A percentile compares a stretch with the other conserved stretches of the same genome.
These are phyloP conservation scores for Heliocybe sulcata DNA, from an alignment of 1,284 basidiomycete species.

Conservation along the genomic window DNA sequence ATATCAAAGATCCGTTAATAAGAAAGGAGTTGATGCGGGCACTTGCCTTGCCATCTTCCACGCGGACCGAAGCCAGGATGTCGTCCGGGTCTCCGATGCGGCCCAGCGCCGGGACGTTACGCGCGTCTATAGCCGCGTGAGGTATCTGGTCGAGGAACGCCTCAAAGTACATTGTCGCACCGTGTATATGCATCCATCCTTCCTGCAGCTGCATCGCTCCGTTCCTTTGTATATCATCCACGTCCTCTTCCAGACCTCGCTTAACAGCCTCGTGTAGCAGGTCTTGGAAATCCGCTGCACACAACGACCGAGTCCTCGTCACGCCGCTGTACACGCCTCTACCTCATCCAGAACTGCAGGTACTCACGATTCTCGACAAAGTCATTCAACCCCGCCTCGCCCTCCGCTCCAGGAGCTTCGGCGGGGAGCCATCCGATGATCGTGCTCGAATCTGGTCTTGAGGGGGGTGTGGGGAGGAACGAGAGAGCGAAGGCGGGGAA, in stretches of 20 bases:
- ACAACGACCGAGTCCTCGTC: neutral
- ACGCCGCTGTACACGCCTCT: neutral
- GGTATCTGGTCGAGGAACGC: constrained; percentile 2
- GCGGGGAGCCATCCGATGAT: constrained; percentile 71
- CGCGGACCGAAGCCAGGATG: constrained; percentile 68
- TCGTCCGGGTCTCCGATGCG: constrained; percentile 76
- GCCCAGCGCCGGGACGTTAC: constrained; percentile 64
- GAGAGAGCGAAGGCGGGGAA: constrained; percentile 56
- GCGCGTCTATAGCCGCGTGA: constrained; percentile 38
- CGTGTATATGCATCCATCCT: constrained; percentile 83
- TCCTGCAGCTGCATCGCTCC: constrained; percentile 55
- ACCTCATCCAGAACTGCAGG: neutral
- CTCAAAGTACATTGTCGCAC: constrained; percentile 28
- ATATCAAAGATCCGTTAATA: neutral
- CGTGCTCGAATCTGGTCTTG: constrained; percentile 36
- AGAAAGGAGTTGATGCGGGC: neutral
- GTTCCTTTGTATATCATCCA: constrained; percentile 60
- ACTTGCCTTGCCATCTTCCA: constrained; percentile 59
- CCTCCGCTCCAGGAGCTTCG: constrained; percentile 23
- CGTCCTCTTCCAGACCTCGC: constrained; percentile 41
- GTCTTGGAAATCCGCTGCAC: constrained; percentile 32
- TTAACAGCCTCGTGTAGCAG: constrained; percentile 55
- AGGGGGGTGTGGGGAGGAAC: constrained; percentile 41
- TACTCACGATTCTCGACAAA: constrained; percentile 61
- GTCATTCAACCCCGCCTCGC: constrained; percentile 52